Evolutionary conservation across 1,284 basidiomycete genomes (phyloP).

Genomic region (Coniferiporia weirii): DNA sequence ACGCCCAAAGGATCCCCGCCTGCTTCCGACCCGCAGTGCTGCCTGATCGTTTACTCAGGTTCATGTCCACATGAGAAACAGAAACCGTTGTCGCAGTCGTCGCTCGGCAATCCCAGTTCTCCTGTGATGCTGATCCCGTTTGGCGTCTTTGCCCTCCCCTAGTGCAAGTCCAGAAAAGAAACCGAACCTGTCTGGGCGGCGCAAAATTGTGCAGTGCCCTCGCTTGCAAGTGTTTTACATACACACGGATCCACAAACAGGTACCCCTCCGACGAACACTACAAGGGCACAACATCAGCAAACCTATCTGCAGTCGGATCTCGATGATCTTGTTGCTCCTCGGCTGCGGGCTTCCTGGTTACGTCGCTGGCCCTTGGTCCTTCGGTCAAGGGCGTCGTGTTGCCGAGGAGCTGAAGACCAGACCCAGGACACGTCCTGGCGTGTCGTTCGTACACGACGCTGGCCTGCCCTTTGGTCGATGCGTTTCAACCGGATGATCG

Average conservation of each 20-base stretch:
- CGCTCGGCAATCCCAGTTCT: not conserved
- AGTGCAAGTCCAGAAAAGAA: too few species aligned
- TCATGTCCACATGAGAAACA: not conserved
- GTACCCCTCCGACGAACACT: not conserved
- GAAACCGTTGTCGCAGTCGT: not conserved
- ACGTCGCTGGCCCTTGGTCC: not conserved
- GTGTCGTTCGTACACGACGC: not conserved
- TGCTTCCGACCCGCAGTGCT: constrained; percentile 3
- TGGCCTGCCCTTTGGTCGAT: not conserved
- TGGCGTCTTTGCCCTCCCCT: too few species aligned
- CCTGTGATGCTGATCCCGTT: too few species aligned
- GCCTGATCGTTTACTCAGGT: not conserved
- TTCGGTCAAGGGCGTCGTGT: too few species aligned
- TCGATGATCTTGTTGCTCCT: constrained; percentile 9
- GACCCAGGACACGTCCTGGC: not conserved
- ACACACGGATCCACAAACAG: not conserved
- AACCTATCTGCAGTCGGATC: not conserved
- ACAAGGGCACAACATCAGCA: not conserved
- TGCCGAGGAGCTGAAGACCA: too few species aligned
- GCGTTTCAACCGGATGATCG: not conserved
- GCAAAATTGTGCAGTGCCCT: too few species aligned
- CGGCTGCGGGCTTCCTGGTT: not conserved
- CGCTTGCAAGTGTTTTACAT: too few species aligned
- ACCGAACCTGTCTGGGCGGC: too few species aligned
- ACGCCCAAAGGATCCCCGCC: not conserved